Evolutionary conservation across 78 protist species (phyloP).

Genomic region (Dictyostelium discoideum): dicty_2.7 NC_007088.5:4466501-4467000

Average conservation of each 20-base stretch:
- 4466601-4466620: neutral
- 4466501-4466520: neutral
- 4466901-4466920: conserved; percentile 5
- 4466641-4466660: neutral
- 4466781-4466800: neutral
- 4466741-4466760: neutral
- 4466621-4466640: neutral
- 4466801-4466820: neutral
- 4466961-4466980: neutral
- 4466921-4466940: neutral
- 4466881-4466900: conserved; percentile 5
- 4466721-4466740: neutral
- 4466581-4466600: neutral
- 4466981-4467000: neutral
- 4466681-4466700: neutral
- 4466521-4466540: neutral
- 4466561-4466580: neutral
- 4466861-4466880: conserved; percentile 5
- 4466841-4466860: neutral
- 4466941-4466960: neutral
- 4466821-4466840: neutral
- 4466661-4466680: neutral
- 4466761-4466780: neutral
- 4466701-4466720: neutral
- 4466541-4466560: neutral